Percentiles rank a stretch among this genome's conserved stretches.
phyloP scores from a whole-genome alignment of 225 moss, liverwort and hornwort species.

The Climacium dendroides region DNA sequence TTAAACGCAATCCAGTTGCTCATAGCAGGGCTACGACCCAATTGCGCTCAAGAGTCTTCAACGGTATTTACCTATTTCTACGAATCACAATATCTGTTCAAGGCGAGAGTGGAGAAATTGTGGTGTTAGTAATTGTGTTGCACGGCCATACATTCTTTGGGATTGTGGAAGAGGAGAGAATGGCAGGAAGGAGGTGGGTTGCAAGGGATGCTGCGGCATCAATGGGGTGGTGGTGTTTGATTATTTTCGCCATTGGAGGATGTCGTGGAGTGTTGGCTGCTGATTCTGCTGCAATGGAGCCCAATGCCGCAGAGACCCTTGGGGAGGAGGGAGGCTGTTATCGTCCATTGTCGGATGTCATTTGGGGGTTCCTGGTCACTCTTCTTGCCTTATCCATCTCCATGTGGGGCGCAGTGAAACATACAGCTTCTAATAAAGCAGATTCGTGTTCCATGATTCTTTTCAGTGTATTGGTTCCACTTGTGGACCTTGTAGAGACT shows the following conservation, averaged over 20 bases:
- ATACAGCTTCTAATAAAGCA: fast-evolving
- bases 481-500: fast-evolving
- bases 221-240: background rate
- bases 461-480: fast-evolving
- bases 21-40: background rate
- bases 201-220: background rate
- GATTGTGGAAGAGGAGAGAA: background rate
- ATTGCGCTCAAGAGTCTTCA: background rate
- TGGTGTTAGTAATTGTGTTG: background rate
- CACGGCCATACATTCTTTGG: too few species aligned
- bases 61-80: background rate
- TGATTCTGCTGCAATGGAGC: background rate
- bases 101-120: background rate
- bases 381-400: background rate
- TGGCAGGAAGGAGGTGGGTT: background rate
- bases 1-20: background rate
- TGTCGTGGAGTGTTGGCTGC: background rate
- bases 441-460: fast-evolving
- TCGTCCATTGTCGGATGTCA: background rate
- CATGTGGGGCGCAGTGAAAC: fast-evolving
- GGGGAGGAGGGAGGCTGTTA: background rate
- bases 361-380: background rate
- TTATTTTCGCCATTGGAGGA: background rate
- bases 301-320: background rate
- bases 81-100: background rate